A percentile compares a stretch with the other conserved stretches of the same genome.
phyloP scores from a whole-genome alignment of 2,329 filamentous ascomycete species.

The Fusarium sp. region DNA sequence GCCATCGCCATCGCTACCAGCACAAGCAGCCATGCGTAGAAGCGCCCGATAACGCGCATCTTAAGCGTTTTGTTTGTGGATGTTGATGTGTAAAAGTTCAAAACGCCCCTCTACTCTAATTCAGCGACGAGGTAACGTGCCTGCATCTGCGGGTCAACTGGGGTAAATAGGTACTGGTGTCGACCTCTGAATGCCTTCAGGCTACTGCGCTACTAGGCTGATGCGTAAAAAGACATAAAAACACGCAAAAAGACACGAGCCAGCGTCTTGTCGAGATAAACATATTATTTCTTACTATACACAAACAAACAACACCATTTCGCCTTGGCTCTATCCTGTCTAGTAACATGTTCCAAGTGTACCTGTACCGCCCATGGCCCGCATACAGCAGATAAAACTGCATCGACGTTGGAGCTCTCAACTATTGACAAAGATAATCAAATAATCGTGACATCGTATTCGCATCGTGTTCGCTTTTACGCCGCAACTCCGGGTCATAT shows the following conservation, averaged over 20 bases:
- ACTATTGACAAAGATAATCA: not conserved
- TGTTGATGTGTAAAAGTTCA: not conserved
- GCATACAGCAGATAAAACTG: conserved; percentile 19
- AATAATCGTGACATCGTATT: conserved; percentile 14
- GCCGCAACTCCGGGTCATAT: conserved; percentile 1
- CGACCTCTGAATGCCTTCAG: not conserved
- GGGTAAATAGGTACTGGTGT: not conserved
- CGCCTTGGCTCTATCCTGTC: conserved; percentile 20
- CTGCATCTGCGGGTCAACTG: conserved; percentile 4
- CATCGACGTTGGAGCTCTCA: not conserved
- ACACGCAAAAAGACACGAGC: not conserved
- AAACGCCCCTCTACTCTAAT: not conserved
- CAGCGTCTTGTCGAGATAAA: not conserved
- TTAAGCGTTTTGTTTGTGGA: not conserved
- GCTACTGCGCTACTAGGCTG: not conserved
- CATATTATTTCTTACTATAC: not conserved
- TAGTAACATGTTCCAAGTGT: conserved; percentile 13
- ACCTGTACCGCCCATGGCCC: not conserved
- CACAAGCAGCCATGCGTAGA: conserved; percentile 1
- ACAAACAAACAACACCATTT: not conserved
- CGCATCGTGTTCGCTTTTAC: conserved; percentile 1
- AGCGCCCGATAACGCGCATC: not conserved
- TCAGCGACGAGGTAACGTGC: not conserved
- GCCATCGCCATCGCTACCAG: not conserved
- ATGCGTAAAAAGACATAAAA: not conserved